Base-by-base conservation (phyloP, 2,329 filamentous ascomycete species). In the Ophiostoma sp. region DNA sequence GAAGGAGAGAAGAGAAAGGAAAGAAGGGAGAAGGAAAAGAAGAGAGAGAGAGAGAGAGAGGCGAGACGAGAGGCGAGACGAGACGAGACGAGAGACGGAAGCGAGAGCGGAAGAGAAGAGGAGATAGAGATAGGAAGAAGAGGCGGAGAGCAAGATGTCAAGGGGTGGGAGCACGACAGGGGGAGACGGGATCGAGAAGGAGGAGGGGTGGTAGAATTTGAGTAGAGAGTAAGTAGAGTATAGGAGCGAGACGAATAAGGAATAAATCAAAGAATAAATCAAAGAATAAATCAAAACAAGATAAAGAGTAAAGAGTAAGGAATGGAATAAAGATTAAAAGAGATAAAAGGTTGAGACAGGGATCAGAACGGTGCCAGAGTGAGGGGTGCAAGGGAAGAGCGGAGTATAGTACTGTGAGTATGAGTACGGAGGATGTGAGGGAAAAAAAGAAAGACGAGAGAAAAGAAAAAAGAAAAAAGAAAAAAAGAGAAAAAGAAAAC, bases 1-100 rank as follows among this genome's bases (percentile, higher is more conserved):
- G 72, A 74, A 73, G 74, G 73, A 69, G 62, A 74, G 75, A 74
- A 74, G 70, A 71, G 75, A 74, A 74, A 70, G 71, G 66, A 73
- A 70, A 73, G 72, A 74, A 73, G 73, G 72, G 69, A 72, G 73
- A 73, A 41, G 36, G 27, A 14, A 60, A 44, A 41, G 14, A 44
- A 41, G 66, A 55, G 41, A 18, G 18, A 49, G 41, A 66, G 64
- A 44, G 62, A 65, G 45, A 67, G 55, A 60, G 64, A 47, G 45
- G 38, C 18, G 47, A 64, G 38, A 18, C 42, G 71, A 71, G 71
- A 72, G 71, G 73, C 72, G 60, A 65, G 52, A 44, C 9, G 36
- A 45, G 12, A 49, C 36, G 27, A 63, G 41, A 55, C 38, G 60
- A 64, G 14, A 45, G 38, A 55, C 47, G 36, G 41, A 40, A 63